Conservation (phyloP, 441 rosid genomes). For the Pelargonium cotyledonis region DNA sequence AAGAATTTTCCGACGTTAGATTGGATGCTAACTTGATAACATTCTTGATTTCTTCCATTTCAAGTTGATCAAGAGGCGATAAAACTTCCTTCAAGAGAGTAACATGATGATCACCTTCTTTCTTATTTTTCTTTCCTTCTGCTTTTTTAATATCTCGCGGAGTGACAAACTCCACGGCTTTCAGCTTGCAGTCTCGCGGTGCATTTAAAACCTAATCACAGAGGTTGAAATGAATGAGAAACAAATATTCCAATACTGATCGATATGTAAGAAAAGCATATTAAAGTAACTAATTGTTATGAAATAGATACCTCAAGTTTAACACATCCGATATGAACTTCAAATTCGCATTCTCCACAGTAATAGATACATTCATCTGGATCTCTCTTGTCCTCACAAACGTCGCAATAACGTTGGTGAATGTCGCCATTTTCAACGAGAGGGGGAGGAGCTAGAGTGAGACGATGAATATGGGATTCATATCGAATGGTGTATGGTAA, state of each 20-base stretch:
- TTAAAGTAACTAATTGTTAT: neutral
- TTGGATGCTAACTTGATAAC: too few relatives aligned
- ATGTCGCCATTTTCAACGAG: neutral
- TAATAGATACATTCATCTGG: conserved; percentile 13
- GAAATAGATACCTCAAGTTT: conserved; percentile 13
- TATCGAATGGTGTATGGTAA: neutral
- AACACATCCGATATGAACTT: conserved; percentile 14
- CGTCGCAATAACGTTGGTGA: conserved; percentile 20
- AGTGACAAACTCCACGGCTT: too few relatives aligned
- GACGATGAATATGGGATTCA: conserved; percentile 10
- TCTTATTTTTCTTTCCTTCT: neutral
- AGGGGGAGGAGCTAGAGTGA: neutral
- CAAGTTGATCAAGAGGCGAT: too few relatives aligned
- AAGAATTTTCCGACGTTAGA: too few relatives aligned
- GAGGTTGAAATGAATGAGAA: too few relatives aligned
- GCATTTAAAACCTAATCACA: too few relatives aligned
- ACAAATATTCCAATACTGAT: too few relatives aligned
- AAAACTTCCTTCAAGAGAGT: neutral
- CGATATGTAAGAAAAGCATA: too few relatives aligned
- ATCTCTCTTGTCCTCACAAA: conserved; percentile 19
- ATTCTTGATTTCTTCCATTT: too few relatives aligned
- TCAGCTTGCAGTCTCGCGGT: too few relatives aligned
- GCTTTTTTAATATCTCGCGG: neutral
- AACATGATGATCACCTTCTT: neutral
- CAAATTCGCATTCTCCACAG: conserved; percentile 9